These are phyloP conservation scores for Schizosaccharomyces versatilis DNA, from an alignment of 1,139 yeast species.

Conservation along the genomic window DNA sequence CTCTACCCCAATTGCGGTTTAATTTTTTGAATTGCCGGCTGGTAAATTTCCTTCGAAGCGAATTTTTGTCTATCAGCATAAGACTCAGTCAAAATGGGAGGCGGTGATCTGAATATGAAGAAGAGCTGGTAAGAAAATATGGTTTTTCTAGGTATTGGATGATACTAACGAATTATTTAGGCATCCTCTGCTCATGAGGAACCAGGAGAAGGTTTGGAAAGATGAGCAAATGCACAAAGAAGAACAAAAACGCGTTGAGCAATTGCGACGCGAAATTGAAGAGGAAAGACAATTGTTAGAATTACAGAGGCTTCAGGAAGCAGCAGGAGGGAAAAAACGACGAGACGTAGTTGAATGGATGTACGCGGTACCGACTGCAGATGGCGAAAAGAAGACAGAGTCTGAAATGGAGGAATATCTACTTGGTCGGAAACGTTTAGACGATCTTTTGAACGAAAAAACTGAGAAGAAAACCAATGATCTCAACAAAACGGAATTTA, in stretches of 20 bases:
- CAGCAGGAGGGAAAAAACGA: slow-evolving; percentile 25
- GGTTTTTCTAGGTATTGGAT: background rate
- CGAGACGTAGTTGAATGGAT: slow-evolving; percentile 56
- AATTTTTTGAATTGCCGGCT: too few relatives aligned
- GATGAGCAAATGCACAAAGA: slow-evolving; percentile 56
- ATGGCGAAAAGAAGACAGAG: slow-evolving; percentile 15
- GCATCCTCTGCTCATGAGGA: slow-evolving; percentile 35
- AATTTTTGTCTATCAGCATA: too few relatives aligned
- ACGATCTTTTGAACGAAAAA: slow-evolving; percentile 16
- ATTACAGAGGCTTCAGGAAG: slow-evolving; percentile 31
- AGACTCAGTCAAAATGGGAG: slow-evolving; percentile 10
- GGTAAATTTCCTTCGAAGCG: too few relatives aligned
- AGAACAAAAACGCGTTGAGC: slow-evolving; percentile 45
- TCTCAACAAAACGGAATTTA: slow-evolving; percentile 9
- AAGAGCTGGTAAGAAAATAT: slow-evolving; percentile 7
- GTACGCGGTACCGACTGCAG: slow-evolving; percentile 33
- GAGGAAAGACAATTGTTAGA: slow-evolving; percentile 44
- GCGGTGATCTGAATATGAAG: slow-evolving; percentile 12
- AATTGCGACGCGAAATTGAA: slow-evolving; percentile 40
- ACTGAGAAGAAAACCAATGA: slow-evolving; percentile 6
- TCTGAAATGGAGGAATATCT: slow-evolving; percentile 26
- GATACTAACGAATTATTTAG: slow-evolving; percentile 1
- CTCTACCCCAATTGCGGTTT: too few relatives aligned
- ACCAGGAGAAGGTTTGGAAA: slow-evolving; percentile 71
- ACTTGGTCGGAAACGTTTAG: slow-evolving; percentile 30